Base-by-base conservation (phyloP, 2,329 filamentous ascomycete genomes). In the Sporothrix luriei region DNA sequence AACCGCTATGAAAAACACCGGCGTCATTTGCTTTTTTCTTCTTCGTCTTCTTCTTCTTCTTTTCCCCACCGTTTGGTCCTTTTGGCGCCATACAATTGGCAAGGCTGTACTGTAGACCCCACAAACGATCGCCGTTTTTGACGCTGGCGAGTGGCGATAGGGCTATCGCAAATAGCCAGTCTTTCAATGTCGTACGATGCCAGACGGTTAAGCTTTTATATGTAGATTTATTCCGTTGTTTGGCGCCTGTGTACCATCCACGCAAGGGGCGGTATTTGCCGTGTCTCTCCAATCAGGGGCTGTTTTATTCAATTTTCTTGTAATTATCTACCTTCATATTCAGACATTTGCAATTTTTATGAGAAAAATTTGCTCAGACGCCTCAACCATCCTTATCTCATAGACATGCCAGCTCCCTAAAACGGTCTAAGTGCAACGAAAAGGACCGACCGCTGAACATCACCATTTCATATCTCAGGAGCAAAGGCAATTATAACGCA, bases 371-470 rank as follows among this genome's bases (percentile, higher is more conserved):
- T 61, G 55, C 33, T 43, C 33, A 61, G 14, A 61, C 7, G 43
- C 33, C 33, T 33, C 33, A 33, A 11, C 14, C 10, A 5, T 24
- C 43, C 7, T 40, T 43, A 3, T 13, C 38, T 43, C 14, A 2
- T 13, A n/a, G 46, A 33, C 33, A 33, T 62, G 38, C 3, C 57
- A 62, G 26, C 38, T 16, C 55, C 55, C 55, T 33, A 59, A 59
- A 59, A 40, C 29, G 40, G 55, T 19, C 7, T 33, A 40, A 59
- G 33, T 59, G 29, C 21, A 21, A 14, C 40, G 49, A 61, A 38
- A 61, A 62, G 57, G 57, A 62, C 57, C n/a, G 57, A 62, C 38
- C 21, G n/a, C 29, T 21, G 4, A 24, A 62, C 43, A 21, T n/a
- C 57, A 19, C 57, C 38, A 16, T 11, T 26, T 46, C 4, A 19